Base-by-base conservation (phyloP, 345 rosid species). In the Melastoma malabathricum region DNA sequence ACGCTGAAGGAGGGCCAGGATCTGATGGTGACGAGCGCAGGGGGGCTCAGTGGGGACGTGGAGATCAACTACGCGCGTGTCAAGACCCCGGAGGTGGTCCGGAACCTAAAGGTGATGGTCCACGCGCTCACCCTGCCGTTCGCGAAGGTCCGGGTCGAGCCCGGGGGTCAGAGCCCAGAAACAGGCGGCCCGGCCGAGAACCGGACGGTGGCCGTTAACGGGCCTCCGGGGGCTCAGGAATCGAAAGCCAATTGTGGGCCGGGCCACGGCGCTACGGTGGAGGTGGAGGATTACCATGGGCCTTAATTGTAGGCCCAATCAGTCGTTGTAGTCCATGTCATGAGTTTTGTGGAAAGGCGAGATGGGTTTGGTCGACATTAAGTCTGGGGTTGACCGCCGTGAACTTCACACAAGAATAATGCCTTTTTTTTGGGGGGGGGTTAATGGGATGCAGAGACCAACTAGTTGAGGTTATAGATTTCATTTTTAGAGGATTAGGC, bases 61-160 rank as follows among this genome's bases (percentile, higher is more conserved):
- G 65, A 75, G 76, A 81, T 81, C 55, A 81, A 81, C 64, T 68
- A 70, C 56, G 82, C 74, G 34, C 70, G 73, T 54, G 50, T 81
- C 44, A 81, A 73, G 57, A 56, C 60, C 53, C 74, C 78, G 41
- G 84, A 75, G 14, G 64, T 75, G 53, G 68, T 78, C 23, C 62
- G 65, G 6, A 81, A 81, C 55, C 47, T 66, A 65, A 76, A 71
- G 66, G 65, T 81, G 16, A 72, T 74, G 10, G 78, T 72, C 49
- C 89, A 81, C 64, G 55, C 73, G 27, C 29, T 75, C 20, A 69
- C 65, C 75, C 45, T 75, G 63, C 80, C 84, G 18, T 81, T 81
- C 50, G 76, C 79, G 15, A 72, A 64, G 53, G 46, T 75, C 41
- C 69, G 70, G 57, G 61, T 69, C 0, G 45, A 51, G 25, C 48